These are phyloP conservation scores for Colletotrichum sidae DNA, from an alignment of 2,329 filamentous ascomycete genomes.

Conservation along the genomic window DNA sequence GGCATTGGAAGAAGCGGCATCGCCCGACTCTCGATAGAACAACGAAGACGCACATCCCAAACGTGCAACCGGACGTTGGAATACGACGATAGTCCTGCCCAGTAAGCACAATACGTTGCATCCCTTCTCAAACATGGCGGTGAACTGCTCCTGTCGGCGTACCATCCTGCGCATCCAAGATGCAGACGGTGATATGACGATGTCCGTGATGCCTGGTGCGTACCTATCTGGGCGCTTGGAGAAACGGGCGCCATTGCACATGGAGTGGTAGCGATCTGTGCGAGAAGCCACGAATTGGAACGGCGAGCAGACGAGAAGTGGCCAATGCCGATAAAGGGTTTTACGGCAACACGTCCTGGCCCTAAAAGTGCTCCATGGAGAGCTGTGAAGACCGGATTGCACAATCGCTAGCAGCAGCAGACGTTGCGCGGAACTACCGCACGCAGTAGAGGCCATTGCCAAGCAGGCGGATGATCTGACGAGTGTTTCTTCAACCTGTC, in stretches of 20 bases:
- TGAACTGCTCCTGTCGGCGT: too few species aligned
- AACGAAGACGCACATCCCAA: too few species aligned
- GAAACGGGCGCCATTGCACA: slow-evolving; percentile 25
- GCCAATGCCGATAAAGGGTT: slow-evolving; percentile 20
- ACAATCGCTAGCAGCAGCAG: too few species aligned
- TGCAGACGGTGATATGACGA: slow-evolving; percentile 11
- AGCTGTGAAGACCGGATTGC: background rate
- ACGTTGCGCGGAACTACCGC: too few species aligned
- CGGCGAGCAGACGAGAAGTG: slow-evolving; percentile 12
- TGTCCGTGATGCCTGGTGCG: slow-evolving; percentile 12
- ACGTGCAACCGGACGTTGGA: too few species aligned
- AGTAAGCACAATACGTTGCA: too few species aligned
- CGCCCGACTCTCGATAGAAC: too few species aligned
- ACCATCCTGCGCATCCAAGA: background rate
- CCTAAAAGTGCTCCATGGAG: background rate
- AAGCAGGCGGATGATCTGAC: slow-evolving; percentile 14
- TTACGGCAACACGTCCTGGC: slow-evolving; percentile 19
- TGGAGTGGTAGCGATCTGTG: slow-evolving; percentile 30
- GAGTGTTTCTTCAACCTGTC: slow-evolving; percentile 26
- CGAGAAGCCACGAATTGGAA: slow-evolving; percentile 11
- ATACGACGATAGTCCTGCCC: too few species aligned
- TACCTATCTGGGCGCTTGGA: slow-evolving; percentile 11
- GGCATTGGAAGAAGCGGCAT: too few species aligned
- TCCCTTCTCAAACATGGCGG: background rate
- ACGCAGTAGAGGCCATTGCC: slow-evolving; percentile 1